Evolutionary conservation across 2,329 filamentous ascomycete species (phyloP).

Genomic region (Colletotrichum sp.): DNA sequence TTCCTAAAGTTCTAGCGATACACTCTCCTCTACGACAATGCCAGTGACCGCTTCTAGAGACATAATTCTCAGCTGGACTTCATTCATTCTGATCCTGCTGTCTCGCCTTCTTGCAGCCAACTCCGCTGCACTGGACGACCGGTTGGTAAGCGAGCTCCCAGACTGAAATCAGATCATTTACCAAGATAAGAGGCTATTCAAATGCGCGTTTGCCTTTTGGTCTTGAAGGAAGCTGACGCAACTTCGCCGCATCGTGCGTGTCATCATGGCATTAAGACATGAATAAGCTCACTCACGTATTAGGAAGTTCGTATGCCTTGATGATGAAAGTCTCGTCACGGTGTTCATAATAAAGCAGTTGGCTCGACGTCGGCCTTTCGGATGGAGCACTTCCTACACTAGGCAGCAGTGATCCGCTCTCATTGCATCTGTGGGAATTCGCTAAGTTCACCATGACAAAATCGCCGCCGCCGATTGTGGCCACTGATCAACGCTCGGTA

Average conservation of each 20-base stretch:
- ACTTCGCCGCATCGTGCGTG: rapidly evolving
- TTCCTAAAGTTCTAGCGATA: rapidly evolving
- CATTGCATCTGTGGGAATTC: not conserved
- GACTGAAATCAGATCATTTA: not conserved
- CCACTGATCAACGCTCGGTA: not conserved
- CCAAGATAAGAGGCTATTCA: not conserved
- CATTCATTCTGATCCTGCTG: not conserved
- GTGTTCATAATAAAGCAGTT: not conserved
- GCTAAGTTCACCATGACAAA: not conserved
- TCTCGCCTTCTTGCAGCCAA: not conserved
- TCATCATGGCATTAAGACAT: not conserved
- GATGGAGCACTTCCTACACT: not conserved
- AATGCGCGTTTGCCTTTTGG: not conserved
- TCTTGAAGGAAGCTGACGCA: not conserved
- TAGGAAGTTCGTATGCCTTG: not conserved
- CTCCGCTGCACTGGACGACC: not conserved
- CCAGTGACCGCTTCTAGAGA: not conserved
- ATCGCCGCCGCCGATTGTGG: not conserved
- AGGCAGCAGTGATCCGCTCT: not conserved
- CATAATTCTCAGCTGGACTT: not conserved
- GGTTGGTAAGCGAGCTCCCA: not conserved
- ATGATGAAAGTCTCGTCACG: not conserved
- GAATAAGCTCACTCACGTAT: not conserved
- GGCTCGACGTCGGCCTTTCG: not conserved
- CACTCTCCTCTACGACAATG: not conserved